Evolutionary conservation across 306 rosid genomes (phyloP), one percentile per base, ranked within the genome.

Genomic region (Vigna radiata): DNA sequence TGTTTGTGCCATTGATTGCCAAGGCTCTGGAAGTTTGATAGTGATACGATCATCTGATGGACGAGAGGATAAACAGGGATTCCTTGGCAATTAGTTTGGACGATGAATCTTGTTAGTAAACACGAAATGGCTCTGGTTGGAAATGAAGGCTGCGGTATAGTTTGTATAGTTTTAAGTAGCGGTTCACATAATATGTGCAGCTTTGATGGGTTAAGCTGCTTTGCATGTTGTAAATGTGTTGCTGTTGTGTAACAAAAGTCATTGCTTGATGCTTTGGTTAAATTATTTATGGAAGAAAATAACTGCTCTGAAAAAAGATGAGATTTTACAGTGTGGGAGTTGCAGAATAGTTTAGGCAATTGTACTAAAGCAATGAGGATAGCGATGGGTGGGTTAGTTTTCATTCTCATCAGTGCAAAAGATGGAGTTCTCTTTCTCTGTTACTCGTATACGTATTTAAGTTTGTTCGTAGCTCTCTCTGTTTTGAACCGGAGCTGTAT

Each of bases 261-360:
- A 25, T 25, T 25, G 50, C 58, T 59, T 60, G n/a, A 16, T 58
- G 31, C 41, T 27, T 55, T 46, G 23, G 23, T 67, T 74, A 48
- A 47, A 4, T 21, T 21, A 55, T 72, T 36, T 21, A 18, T 23
- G 21, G 46, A 23, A 58, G 52, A 70, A 67, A 44, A 21, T 46
- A 5, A 46, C 59, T 25, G 29, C 27, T 18, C 17, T 3, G 7
- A 41, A 81, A 55, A 76, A 48, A 52, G 46, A 18, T 53, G 43
- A 44, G 46, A 19, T 76, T 58, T 58, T 66, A 33, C 46, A 48
- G 44, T 25, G 43, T 41, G 46, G 2, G 46, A 2, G 46, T 70
- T 76, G 15, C 64, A 31, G 19, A 61, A 62, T 81, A 59, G 44
- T 58, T 48, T 16, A 65, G 62, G 68, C 15, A 73, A 44, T 55